Conservation (phyloP, 2,329 filamentous ascomycete genomes). For the Stagonosporopsis rhizophila region DNA sequence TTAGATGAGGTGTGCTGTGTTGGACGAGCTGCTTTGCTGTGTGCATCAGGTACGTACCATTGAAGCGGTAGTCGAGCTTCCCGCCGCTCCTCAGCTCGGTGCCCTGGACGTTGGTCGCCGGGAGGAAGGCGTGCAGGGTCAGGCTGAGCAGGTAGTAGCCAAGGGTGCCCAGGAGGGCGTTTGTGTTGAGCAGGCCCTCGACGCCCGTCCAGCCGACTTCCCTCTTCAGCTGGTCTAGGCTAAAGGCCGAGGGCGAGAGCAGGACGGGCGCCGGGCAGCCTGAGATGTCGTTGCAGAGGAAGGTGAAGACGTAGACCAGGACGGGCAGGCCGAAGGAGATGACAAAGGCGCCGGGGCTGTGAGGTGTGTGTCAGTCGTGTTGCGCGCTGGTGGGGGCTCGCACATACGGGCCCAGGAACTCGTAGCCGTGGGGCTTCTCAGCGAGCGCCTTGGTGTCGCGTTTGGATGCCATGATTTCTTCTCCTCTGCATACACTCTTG, state of each 20-base stretch:
- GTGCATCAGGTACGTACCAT: constrained; percentile 49
- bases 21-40: constrained; percentile 19
- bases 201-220: constrained; percentile 88
- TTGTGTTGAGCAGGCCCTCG: constrained; percentile 71
- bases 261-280: constrained; percentile 89
- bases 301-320: constrained; percentile 78
- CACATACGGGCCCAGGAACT: constrained; percentile 52
- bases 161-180: constrained; percentile 72
- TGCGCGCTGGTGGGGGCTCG: background rate
- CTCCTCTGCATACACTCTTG: too few relatives aligned
- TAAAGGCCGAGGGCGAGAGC: constrained; percentile 74
- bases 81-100: constrained; percentile 73
- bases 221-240: constrained; percentile 73
- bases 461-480: constrained; percentile 44
- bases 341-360: constrained; percentile 74
- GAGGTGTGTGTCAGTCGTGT: constrained; percentile 18
- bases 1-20: too few relatives aligned
- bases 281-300: constrained; percentile 89
- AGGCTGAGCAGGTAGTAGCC: constrained; percentile 81
- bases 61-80: constrained; percentile 80
- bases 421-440: constrained; percentile 48
- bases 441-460: constrained; percentile 29
- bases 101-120: constrained; percentile 75
- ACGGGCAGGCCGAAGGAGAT: constrained; percentile 84
- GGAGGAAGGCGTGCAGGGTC: constrained; percentile 77